These are phyloP conservation scores for Anethum foeniculum DNA, from an alignment of 140 eudicot species.

Conservation along the genomic window DNA sequence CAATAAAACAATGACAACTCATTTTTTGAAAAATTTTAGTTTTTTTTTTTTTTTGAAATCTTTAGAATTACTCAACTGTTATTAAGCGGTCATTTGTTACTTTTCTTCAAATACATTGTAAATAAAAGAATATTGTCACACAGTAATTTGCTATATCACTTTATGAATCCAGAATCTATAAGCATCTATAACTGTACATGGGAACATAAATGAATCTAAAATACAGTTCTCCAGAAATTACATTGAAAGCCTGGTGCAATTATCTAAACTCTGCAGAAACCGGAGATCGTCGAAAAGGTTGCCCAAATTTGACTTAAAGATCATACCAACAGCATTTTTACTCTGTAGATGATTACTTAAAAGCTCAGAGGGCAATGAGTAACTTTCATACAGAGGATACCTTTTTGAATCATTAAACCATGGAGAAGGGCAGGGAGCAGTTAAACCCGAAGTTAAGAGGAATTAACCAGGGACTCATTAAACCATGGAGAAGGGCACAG, in stretches of 20 bases:
- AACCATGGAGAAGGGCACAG: too few species aligned
- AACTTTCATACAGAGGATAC: slow-evolving; percentile 29
- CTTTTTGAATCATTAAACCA: slow-evolving; percentile 17
- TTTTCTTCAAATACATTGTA: too few species aligned
- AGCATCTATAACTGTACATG: slow-evolving; percentile 49
- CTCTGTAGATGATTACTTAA: slow-evolving; percentile 23
- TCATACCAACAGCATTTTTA: slow-evolving; percentile 16
- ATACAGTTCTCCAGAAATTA: slow-evolving; percentile 36
- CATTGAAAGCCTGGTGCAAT: slow-evolving; percentile 31
- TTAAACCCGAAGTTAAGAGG: slow-evolving; percentile 23
- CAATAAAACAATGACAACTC: too few species aligned
- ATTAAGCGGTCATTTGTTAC: too few species aligned
- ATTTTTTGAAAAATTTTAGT: too few species aligned
- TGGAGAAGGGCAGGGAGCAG: slow-evolving; percentile 19
- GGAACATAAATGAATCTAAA: slow-evolving; percentile 20
- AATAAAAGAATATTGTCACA: too few species aligned
- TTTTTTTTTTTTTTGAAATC: too few species aligned
- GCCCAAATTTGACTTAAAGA: slow-evolving; percentile 15
- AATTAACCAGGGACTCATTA: slow-evolving; percentile 48
- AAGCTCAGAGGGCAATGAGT: slow-evolving; percentile 27
- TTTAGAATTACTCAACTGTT: too few species aligned
- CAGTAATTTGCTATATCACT: too few species aligned
- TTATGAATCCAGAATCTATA: slow-evolving; percentile 14
- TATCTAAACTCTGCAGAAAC: slow-evolving; percentile 9
- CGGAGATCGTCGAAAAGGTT: slow-evolving; percentile 10